Evolutionary conservation across 2,329 filamentous ascomycete species (phyloP).

Genomic region (Paecilomyces variotii): DNA sequence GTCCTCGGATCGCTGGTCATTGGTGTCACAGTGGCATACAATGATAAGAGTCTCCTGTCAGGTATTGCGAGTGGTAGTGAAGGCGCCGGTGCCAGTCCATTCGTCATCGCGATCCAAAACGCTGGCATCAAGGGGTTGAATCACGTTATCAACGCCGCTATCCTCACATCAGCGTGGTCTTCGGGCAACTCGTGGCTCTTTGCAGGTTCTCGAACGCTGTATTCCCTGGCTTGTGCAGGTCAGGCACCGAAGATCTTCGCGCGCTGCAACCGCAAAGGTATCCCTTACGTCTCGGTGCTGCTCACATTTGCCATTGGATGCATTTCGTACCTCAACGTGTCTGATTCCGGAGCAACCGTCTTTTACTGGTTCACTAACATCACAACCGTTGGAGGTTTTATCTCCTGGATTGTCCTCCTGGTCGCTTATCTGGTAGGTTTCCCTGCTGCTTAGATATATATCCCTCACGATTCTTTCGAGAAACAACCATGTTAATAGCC

Average conservation of each 20-base stretch:
- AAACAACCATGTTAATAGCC: neutral
- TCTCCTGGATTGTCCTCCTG: constrained; percentile 32
- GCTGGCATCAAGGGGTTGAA: constrained; percentile 60
- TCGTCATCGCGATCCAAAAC: constrained; percentile 62
- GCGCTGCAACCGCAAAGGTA: constrained; percentile 36
- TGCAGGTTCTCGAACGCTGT: constrained; percentile 42
- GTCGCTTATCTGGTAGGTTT: constrained; percentile 40
- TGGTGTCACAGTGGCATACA: constrained; percentile 51
- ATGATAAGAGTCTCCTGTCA: constrained; percentile 45
- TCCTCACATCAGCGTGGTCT: constrained; percentile 63
- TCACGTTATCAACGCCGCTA: constrained; percentile 65
- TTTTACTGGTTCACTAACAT: constrained; percentile 37
- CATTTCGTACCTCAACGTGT: constrained; percentile 30
- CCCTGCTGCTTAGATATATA: neutral
- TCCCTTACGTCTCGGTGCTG: constrained; percentile 45
- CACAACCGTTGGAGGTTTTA: constrained; percentile 29
- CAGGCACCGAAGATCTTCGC: constrained; percentile 33
- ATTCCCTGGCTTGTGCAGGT: constrained; percentile 38
- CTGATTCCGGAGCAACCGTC: constrained; percentile 24
- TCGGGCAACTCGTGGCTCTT: constrained; percentile 59
- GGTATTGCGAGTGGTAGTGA: constrained; percentile 24
- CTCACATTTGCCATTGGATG: constrained; percentile 32
- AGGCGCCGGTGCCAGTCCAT: constrained; percentile 42
- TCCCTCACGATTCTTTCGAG: neutral
- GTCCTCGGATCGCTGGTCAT: constrained; percentile 48